Base-by-base conservation (phyloP, 441 rosid genomes). In the Lepidium campestre region DNA sequence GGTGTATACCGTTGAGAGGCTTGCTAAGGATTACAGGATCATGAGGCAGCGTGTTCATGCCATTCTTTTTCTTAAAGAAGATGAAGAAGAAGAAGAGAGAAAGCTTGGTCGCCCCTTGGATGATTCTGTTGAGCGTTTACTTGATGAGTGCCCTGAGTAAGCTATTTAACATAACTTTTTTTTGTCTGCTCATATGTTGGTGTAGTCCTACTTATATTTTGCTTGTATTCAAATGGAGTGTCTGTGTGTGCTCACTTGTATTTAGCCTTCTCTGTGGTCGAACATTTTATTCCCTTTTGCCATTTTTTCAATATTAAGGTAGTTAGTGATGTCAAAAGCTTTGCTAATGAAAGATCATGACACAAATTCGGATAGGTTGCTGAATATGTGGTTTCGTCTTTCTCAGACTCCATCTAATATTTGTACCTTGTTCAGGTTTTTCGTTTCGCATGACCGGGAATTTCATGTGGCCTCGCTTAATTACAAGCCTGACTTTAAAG, bases 21-120 rank as follows among this genome's bases (percentile, higher is more conserved):
- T 90, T 72, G 91, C 97, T 7, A 93, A 88, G 72, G 96, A 90
- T 74, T 90, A 79, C 57, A 84, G 93, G 82, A 83, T 93, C 31
- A 86, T 88, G 96, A 85, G 97, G 74, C 97, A 93, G 81, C 81
- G 94, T 66, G 97, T 93, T 41, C 96, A 90, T 47, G 94, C 97
- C 13, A 85, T 93, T 75, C 90, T 93, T 66, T 90, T 94, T 92
- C 79, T 90, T 49, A 90, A 93, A 71, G 87, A 93, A 72, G 79
- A 82, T 52, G 96, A 88, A 73, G 97, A 84, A 70, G 94, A 90
- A 75, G 86, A 84, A 74, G 98, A 93, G 87, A 84, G 81, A 68
- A 93, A 80, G 75, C 86, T 75, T 55, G 96, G 91, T 44, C 93
- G 73, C 55, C 93, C 91, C 4, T 79, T 88, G 79, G 98, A 92